Evolutionary conservation across 768 basidiomycete species (phyloP).

Genomic region (Grammothele lineata): DNA sequence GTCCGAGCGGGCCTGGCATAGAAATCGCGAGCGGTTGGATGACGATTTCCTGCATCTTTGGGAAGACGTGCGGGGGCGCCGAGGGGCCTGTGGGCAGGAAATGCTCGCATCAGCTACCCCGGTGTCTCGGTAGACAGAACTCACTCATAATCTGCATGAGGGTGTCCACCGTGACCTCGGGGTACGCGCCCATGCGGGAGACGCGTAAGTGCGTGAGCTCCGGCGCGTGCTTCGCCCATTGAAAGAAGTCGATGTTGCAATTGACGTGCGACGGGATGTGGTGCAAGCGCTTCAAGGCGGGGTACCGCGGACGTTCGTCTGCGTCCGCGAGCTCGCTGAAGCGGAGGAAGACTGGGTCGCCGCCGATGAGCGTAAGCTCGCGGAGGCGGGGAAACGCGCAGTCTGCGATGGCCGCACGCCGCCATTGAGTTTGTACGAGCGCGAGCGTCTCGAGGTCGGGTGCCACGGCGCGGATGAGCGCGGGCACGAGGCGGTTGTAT

Average conservation of each 20-base stretch:
- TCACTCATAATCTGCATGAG: slow-evolving; percentile 9
- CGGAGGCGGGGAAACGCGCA: slow-evolving; percentile 8
- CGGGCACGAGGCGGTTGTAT: slow-evolving; percentile 14
- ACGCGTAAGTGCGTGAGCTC: slow-evolving; percentile 13
- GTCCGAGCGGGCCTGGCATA: not conserved
- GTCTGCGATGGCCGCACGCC: slow-evolving; percentile 5
- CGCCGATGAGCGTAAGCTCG: slow-evolving; percentile 11
- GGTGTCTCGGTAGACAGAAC: not conserved
- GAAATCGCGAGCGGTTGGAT: slow-evolving; percentile 5
- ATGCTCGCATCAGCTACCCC: not conserved
- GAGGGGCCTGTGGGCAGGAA: not conserved
- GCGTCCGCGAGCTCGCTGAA: slow-evolving; percentile 3
- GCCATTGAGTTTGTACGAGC: slow-evolving; percentile 10
- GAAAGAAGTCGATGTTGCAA: slow-evolving; percentile 10
- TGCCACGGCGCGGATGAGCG: slow-evolving; percentile 8
- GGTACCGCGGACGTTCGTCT: slow-evolving; percentile 6
- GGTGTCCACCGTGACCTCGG: slow-evolving; percentile 5
- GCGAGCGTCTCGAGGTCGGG: slow-evolving; percentile 8
- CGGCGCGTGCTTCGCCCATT: slow-evolving; percentile 13
- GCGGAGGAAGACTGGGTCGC: slow-evolving; percentile 15
- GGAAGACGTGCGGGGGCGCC: slow-evolving; percentile 3
- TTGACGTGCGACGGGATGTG: slow-evolving; percentile 10
- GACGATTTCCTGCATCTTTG: slow-evolving; percentile 3
- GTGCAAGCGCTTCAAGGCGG: slow-evolving; percentile 11
- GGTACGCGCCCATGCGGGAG: slow-evolving; percentile 9